Base-by-base conservation (phyloP, 148 eudicot genomes). In the Chenopodium album region DNA sequence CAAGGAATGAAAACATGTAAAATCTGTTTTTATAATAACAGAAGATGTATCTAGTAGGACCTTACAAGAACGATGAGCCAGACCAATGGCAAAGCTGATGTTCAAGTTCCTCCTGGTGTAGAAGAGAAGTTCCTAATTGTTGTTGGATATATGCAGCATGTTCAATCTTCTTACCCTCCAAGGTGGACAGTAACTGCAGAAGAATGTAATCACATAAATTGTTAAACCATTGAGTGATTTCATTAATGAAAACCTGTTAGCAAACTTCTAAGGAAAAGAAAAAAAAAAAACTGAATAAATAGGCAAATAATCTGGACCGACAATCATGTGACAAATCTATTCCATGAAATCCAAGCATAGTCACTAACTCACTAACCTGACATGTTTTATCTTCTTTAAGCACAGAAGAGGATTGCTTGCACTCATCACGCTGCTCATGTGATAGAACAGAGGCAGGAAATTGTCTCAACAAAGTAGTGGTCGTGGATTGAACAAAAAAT, bases 1-100 rank as follows among this genome's bases (percentile, higher is more conserved):
- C 23, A 47, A 59, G 50, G 46, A 29, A 60, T 62, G 8, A 50
- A 52, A 26, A 78, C 65, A 71, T 9, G 29, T 10, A 13, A 41
- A 50, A 1, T 31, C 44, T 29, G 9, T 22, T 26, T 37, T 69
- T 71, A 48, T 54, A 74, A 62, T 44, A 46, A 9, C 31, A 70
- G 1, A 47, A 78, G 8, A 47, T 26, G 4, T 13, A 74, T 78
- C 41, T 60, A 78, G 52, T 74, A 80, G 46, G 75, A 74, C 88
- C 97, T 91, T 95, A 95, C 99, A 86, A 76, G 80, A 86, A 88
- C 84, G 92, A 87, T 75, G 88, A 87, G 71, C 83, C 87, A 48
- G 93, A 91, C 91, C 85, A 89, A 69, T 82, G 82, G 68, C 81
- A 90, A 79, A 91, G 85, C 88, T 86, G 93, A 80, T 77, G 77